Evolutionary conservation across 306 rosid species (phyloP).

Genomic region (Mimosa pudica): DNA sequence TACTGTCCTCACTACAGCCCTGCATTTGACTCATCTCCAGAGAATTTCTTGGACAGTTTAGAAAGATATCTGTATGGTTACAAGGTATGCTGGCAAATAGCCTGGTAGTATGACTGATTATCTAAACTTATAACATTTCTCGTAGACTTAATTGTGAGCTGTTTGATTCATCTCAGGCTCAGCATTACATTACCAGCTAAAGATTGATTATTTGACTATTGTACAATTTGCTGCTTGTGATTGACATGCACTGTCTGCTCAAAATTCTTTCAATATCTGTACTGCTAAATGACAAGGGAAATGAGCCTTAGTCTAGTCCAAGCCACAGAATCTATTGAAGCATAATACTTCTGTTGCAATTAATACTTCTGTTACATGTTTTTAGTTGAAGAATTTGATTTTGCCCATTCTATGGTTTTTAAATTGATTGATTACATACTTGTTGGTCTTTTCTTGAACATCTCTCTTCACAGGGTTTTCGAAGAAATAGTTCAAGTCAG

Average conservation of each 20-base stretch:
- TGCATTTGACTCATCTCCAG: slow-evolving; percentile 60
- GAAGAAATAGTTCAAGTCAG: slow-evolving; percentile 54
- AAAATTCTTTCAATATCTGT: background rate
- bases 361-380: background rate
- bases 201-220: background rate
- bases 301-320: background rate
- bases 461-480: slow-evolving; percentile 63
- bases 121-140: background rate
- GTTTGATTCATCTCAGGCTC: background rate
- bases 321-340: background rate
- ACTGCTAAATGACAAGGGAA: background rate
- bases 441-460: slow-evolving; percentile 28
- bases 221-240: background rate
- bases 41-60: slow-evolving; percentile 69
- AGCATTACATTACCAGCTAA: slow-evolving; percentile 4
- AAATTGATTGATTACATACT: too few relatives aligned
- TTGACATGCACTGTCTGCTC: slow-evolving; percentile 5
- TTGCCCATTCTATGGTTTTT: slow-evolving; percentile 23
- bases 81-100: slow-evolving; percentile 50
- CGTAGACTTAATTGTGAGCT: background rate
- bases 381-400: background rate
- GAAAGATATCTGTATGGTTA: slow-evolving; percentile 70
- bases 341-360: background rate
- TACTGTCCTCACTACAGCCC: slow-evolving; percentile 74
- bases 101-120: slow-evolving; percentile 4